These are phyloP conservation scores for Dioscorea dumetorum DNA, from an alignment of 106 monocot genomes.

Conservation along the genomic window DNA sequence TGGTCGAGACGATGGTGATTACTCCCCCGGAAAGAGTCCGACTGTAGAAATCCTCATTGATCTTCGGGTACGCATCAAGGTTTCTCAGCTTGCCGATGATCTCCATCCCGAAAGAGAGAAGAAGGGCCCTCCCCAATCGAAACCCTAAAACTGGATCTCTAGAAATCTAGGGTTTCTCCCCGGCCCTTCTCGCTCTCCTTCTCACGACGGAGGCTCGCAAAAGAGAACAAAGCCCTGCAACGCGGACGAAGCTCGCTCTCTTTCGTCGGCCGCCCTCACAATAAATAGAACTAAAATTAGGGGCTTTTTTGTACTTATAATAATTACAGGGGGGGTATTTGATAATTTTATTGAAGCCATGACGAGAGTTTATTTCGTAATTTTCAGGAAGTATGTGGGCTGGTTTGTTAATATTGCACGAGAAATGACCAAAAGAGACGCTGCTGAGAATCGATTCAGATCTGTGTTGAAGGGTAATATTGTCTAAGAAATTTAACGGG, in stretches of 20 bases:
- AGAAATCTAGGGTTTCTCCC: slow-evolving; percentile 11
- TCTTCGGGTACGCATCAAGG: slow-evolving; percentile 72
- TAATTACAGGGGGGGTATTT: background rate
- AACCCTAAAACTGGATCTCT: background rate
- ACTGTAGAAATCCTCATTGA: slow-evolving; percentile 87
- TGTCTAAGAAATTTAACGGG: no score
- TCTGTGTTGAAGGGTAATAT: no score
- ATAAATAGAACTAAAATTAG: background rate
- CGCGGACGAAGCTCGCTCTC: background rate
- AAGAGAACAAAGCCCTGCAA: background rate
- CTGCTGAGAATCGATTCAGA: no score
- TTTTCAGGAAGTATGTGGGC: no score
- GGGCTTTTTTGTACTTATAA: background rate
- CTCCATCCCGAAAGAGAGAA: slow-evolving; percentile 24
- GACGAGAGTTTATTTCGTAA: slow-evolving; percentile 6
- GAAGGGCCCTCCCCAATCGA: background rate
- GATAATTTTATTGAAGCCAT: background rate
- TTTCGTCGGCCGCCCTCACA: background rate
- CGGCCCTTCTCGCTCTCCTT: background rate
- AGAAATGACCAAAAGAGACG: no score
- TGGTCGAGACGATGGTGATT: slow-evolving; percentile 55
- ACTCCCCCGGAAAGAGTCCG: slow-evolving; percentile 66
- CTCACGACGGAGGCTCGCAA: background rate
- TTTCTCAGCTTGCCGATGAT: slow-evolving; percentile 53
- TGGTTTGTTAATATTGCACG: no score